Base-by-base conservation (phyloP, 2,329 filamentous ascomycete genomes). In the Penicillium palitans region DNA sequence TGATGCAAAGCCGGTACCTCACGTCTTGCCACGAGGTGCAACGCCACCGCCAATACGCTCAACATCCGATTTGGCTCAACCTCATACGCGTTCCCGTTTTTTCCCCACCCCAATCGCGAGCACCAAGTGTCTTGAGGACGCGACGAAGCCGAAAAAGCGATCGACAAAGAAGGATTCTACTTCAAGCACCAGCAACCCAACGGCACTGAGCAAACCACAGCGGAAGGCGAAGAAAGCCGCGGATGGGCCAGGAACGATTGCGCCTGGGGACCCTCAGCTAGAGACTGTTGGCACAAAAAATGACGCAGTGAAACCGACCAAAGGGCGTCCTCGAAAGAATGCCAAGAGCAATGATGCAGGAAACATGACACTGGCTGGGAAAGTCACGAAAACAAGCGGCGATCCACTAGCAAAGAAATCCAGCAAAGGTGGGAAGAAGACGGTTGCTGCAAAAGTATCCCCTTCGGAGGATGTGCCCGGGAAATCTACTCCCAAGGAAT, bases 361-460 rank as follows among this genome's bases (percentile, higher is more conserved):
- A 21, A 76, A 74, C 40, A 73, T 69, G 53, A 75, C 64, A 10
- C 60, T 78, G 35, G 65, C 69, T 37, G 74, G 75, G 17, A 74
- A 68, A 57, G 66, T 78, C 6, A 71, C 66, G 31, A 79, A 79
- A 61, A 49, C 68, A 10, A 63, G 64, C 7, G 62, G 40, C 54
- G 57, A 61, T 19, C 24, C 49, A 7, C 58, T 59, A 25, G 7
- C 58, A 25, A 63, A 61, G 46, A 53, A 62, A 27, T n/a, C 57
- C 7, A 58, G 39, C 24, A 63, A 65, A 35, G 52, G 51, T 1
- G 49, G 31, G 15, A 60, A 62, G 35, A 63, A 67, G 49, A 21
- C 54, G 25, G 40, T 52, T 31, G 42, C 40, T 25, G 29, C 21
- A 13, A 39, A 46, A n/a, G 42, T 29, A 6, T 39, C 45, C 8